Percentiles rank a stretch among this genome's conserved stretches.
These are phyloP conservation scores for Calonectria ilicicola DNA, from an alignment of 2,329 filamentous ascomycete genomes.

Conservation along the genomic window DNA sequence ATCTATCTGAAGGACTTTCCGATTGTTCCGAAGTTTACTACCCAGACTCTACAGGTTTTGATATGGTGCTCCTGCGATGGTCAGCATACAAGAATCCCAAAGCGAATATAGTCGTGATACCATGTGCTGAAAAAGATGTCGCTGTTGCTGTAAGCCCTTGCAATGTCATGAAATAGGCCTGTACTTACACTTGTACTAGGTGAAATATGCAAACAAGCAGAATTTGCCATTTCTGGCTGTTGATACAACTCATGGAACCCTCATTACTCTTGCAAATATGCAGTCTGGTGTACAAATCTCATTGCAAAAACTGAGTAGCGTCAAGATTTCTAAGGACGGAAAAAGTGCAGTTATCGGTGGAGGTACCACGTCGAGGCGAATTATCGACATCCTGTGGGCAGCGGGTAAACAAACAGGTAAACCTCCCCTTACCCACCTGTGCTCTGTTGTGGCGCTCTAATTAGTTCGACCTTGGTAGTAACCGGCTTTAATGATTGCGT, in stretches of 20 bases:
- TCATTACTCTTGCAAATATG: slow-evolving; percentile 61
- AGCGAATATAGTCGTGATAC: slow-evolving; percentile 58
- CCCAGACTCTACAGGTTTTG: slow-evolving; percentile 54
- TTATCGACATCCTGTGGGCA: slow-evolving; percentile 62
- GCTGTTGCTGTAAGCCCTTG: background rate
- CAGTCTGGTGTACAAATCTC: slow-evolving; percentile 63
- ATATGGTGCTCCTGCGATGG: slow-evolving; percentile 55
- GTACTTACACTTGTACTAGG: slow-evolving; percentile 27
- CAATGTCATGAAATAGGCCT: too few species aligned
- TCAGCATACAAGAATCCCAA: slow-evolving; percentile 57
- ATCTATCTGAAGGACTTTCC: slow-evolving; percentile 47
- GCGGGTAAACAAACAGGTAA: slow-evolving; percentile 62
- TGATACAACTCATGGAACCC: slow-evolving; percentile 64
- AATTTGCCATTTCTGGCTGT: slow-evolving; percentile 63
- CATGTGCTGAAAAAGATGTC: background rate
- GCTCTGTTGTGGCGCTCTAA: background rate
- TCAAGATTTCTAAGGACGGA: slow-evolving; percentile 56
- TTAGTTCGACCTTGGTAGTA: slow-evolving; percentile 17
- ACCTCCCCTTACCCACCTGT: background rate
- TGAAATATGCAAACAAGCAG: slow-evolving; percentile 59
- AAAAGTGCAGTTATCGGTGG: slow-evolving; percentile 61
- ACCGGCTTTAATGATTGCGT: slow-evolving; percentile 42
- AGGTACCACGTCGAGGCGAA: slow-evolving; percentile 57
- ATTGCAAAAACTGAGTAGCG: slow-evolving; percentile 56
- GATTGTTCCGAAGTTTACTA: slow-evolving; percentile 53